phyloP scores from a whole-genome alignment of 306 rosid genomes.

The Prunus dulcis region DNA sequence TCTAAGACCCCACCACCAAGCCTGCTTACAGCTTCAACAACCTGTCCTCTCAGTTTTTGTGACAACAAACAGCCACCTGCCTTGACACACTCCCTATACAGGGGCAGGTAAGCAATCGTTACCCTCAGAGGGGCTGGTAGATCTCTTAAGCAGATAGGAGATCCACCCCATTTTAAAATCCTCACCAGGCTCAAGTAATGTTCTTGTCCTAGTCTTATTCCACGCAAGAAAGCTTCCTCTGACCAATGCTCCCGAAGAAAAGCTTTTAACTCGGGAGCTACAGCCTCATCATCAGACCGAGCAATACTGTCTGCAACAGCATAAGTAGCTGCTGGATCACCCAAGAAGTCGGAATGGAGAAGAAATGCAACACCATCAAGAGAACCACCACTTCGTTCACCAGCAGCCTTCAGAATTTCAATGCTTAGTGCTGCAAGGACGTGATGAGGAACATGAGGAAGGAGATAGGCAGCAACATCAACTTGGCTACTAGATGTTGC shows the following conservation, averaged over 20 bases:
- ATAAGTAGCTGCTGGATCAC: slow-evolving; percentile 78
- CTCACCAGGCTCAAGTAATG: slow-evolving; percentile 64
- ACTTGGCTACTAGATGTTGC: slow-evolving; percentile 94
- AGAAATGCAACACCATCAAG: slow-evolving; percentile 86
- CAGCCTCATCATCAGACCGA: slow-evolving; percentile 59
- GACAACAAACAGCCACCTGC: slow-evolving; percentile 69
- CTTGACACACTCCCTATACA: slow-evolving; percentile 72
- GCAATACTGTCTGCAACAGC: slow-evolving; percentile 81
- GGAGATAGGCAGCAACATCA: slow-evolving; percentile 64
- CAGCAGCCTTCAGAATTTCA: slow-evolving; percentile 87
- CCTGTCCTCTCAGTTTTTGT: slow-evolving; percentile 75
- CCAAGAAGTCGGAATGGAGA: slow-evolving; percentile 74
- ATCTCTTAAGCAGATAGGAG: slow-evolving; percentile 76
- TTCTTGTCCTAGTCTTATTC: slow-evolving; percentile 61
- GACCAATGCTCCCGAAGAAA: slow-evolving; percentile 84
- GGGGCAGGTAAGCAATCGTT: slow-evolving; percentile 77
- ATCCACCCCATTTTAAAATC: slow-evolving; percentile 69
- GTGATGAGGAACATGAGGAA: slow-evolving; percentile 79
- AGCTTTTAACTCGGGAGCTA: slow-evolving; percentile 64
- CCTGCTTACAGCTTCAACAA: slow-evolving; percentile 73
- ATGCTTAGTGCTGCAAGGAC: slow-evolving; percentile 75
- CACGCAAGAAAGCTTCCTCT: slow-evolving; percentile 60
- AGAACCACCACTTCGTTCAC: slow-evolving; percentile 78
- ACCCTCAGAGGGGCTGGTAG: slow-evolving; percentile 65
- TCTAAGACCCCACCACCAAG: slow-evolving; percentile 57